Evolutionary conservation across 768 basidiomycete genomes (phyloP), one percentile per base, ranked within the genome.

Genomic region (Rhizopogon rudus): DNA sequence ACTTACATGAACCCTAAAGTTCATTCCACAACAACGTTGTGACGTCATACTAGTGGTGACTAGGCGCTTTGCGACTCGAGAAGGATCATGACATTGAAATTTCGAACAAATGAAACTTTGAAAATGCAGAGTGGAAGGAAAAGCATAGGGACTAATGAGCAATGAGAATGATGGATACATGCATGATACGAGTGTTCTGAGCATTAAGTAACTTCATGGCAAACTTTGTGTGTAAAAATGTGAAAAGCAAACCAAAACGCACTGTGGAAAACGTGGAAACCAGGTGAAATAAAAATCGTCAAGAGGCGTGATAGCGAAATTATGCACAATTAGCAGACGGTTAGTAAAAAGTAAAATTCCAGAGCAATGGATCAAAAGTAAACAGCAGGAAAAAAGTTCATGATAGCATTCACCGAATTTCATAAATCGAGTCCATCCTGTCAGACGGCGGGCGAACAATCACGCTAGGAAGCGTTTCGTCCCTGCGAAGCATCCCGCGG

Each of bases 371-470:
- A 37, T 39, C 12, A 12, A 40, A 37, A 44, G 2, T 16, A 52
- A 40, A 13, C 9, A 12, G 41, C 16, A 28, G 25, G 12, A n/a
- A 33, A 48, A 33, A 52, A 28, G 42, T 5, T 29, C n/a, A 40
- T 33, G 22, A 53, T 44, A 55, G 37, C 14, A 51, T 51, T 61
- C 54, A 68, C 67, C 72, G 69, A 70, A 79, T 80, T 56, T 61
- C 72, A 59, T 80, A 79, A 44, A 68, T 70, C 52, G 74, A 77
- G 17, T 66, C 75, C 53, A 68, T 70, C 57, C 77, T 75, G 46
- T 81, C 75, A 57, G 83, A 86, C 13, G 84, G 84, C 9, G 84
- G 83, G 17, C 84, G 75, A 52, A 87, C 75, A 53, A 84, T 75
- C 29, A 87, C 82, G 40, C 79, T 75, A 33, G 86, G 84, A 31